Evolutionary conservation across 2,329 filamentous ascomycete species (phyloP).

Genomic region (Chrysoporthe puriensis): DNA sequence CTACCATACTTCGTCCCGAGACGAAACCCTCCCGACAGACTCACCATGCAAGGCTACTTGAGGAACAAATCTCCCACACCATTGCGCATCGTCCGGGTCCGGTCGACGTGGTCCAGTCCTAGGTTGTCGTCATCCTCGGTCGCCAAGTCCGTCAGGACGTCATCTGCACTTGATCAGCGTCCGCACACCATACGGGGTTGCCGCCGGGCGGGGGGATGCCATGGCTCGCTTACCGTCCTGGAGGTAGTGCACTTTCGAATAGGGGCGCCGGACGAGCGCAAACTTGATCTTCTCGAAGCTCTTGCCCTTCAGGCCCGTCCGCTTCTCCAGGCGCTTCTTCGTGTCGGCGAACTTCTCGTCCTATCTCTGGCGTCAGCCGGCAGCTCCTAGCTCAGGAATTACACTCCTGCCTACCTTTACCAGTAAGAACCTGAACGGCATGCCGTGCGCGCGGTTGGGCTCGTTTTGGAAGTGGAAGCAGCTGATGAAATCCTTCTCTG

Average conservation of each 20-base stretch:
- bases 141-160: slow-evolving; percentile 59
- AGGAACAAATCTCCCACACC: slow-evolving; percentile 68
- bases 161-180: slow-evolving; percentile 49
- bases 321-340: slow-evolving; percentile 89
- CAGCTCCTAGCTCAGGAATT: background rate
- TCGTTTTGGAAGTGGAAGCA: slow-evolving; percentile 95
- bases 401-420: slow-evolving; percentile 69
- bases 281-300: slow-evolving; percentile 99
- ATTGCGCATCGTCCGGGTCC: slow-evolving; percentile 60
- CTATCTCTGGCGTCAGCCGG: slow-evolving; percentile 44
- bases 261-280: slow-evolving; percentile 74
- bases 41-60: slow-evolving; percentile 32
- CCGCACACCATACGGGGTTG: background rate
- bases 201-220: no score
- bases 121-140: slow-evolving; percentile 63
- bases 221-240: slow-evolving; percentile 72
- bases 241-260: slow-evolving; percentile 80
- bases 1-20: background rate
- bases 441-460: slow-evolving; percentile 78
- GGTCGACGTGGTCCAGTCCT: slow-evolving; percentile 68
- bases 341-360: slow-evolving; percentile 88
- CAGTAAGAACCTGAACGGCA: slow-evolving; percentile 89
- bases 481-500: slow-evolving; percentile 66
- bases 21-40: background rate
- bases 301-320: slow-evolving; percentile 95